Percentiles rank a stretch among this genome's conserved stretches.
phyloP scores from a whole-genome alignment of 345 rosid genomes.

The Mercurialis annua region DNA sequence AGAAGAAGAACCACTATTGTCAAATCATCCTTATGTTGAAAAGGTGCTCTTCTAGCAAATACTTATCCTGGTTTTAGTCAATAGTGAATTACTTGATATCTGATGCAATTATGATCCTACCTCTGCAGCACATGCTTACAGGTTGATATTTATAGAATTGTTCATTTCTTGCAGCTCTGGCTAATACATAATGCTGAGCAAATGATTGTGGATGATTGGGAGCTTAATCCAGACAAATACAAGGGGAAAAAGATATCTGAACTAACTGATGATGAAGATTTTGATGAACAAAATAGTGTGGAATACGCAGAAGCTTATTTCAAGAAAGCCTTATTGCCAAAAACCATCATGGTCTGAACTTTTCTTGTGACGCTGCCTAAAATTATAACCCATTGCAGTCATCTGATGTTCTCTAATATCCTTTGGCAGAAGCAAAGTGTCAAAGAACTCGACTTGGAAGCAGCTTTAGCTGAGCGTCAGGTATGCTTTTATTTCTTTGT shows the following conservation, averaged over 20 bases:
- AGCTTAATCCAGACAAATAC: conserved; percentile 81
- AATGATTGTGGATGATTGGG: conserved; percentile 85
- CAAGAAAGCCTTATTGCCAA: conserved; percentile 58
- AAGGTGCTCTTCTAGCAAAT: conserved; percentile 44
- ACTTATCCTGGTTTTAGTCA: neutral
- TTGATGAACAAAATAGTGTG: conserved; percentile 61
- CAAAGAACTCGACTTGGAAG: conserved; percentile 85
- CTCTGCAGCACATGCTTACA: neutral
- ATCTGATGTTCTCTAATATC: conserved; percentile 20
- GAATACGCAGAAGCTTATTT: conserved; percentile 51
- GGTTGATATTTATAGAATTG: conserved; percentile 4
- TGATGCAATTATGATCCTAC: neutral
- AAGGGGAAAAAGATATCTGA: conserved; percentile 74
- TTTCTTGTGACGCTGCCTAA: conserved; percentile 1
- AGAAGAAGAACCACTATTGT: conserved; percentile 76
- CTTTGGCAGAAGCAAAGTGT: conserved; percentile 76
- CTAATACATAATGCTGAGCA: conserved; percentile 88
- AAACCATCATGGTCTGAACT: conserved; percentile 60
- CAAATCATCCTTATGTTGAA: conserved; percentile 90
- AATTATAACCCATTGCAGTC: conserved; percentile 7
- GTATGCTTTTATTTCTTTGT: conserved; percentile 28
- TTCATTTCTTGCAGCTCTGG: conserved; percentile 67
- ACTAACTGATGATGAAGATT: conserved; percentile 69
- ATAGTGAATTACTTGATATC: neutral
- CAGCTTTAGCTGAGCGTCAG: conserved; percentile 88